phyloP scores from a whole-genome alignment of 2,329 filamentous ascomycete genomes.

The Trichoderma endophyticum region DNA sequence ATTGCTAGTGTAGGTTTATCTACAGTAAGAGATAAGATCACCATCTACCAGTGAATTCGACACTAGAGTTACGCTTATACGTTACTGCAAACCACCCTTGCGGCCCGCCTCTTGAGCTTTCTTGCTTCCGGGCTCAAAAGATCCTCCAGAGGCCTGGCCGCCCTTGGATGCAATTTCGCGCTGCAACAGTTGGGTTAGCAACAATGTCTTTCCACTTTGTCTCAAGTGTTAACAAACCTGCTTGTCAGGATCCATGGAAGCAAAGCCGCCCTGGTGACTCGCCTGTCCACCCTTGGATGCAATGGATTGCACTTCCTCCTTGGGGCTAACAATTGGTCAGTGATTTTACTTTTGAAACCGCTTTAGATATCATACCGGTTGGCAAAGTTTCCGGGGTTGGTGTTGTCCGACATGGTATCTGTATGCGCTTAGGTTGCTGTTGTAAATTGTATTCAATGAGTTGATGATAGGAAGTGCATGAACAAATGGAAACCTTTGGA shows the following conservation, averaged over 20 bases:
- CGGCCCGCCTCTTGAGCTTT: conserved; percentile 51
- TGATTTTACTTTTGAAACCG: too few species aligned
- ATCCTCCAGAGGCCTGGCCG: conserved; percentile 51
- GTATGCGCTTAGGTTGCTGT: neutral
- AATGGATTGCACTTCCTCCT: conserved; percentile 44
- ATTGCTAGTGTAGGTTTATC: neutral
- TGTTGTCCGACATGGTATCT: conserved; percentile 81
- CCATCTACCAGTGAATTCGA: neutral
- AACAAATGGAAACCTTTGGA: neutral
- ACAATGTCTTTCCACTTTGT: neutral
- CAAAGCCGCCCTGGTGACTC: conserved; percentile 38
- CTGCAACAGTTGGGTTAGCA: conserved; percentile 29
- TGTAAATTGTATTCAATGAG: neutral
- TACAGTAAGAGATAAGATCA: neutral
- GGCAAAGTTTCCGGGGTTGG: conserved; percentile 30
- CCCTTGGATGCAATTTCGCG: conserved; percentile 54
- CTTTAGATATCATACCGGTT: conserved; percentile 23
- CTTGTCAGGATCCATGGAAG: conserved; percentile 41
- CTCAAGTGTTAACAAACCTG: conserved; percentile 31
- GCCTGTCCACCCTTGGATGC: conserved; percentile 41
- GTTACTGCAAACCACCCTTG: conserved; percentile 43
- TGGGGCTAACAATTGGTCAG: conserved; percentile 23
- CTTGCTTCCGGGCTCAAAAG: conserved; percentile 52
- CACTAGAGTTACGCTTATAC: neutral
- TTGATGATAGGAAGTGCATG: too few species aligned